Evolutionary conservation across 1,284 basidiomycete genomes (phyloP), one percentile per base, ranked within the genome.

Genomic region (Ceratobasidium sp.): DNA sequence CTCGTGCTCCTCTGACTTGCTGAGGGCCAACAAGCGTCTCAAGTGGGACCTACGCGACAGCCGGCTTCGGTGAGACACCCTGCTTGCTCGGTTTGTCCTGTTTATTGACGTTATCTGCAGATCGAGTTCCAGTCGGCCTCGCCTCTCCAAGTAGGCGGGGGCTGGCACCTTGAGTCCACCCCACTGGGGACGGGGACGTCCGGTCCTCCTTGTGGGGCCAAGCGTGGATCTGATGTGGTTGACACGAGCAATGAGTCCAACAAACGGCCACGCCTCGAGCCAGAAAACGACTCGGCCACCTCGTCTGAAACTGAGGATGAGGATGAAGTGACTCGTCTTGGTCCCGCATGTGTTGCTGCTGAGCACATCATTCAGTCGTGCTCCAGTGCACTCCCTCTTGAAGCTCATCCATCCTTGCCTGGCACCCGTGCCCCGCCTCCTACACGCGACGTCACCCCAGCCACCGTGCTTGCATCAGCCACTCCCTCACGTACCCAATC

Each of bases 71-170:
- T 53, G n/a, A 6, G 46, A 54, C 3, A 14, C 18, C 14, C 0
- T 18, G 2, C 36, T 18, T 14, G 6, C 3, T 33, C 3, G 18
- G 25, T 14, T 48, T 46, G 8, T 16, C 0, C 16, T 25, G 9
- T 49, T 42, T 28, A 66, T n/a, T 53, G 25, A 36, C 25, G 36
- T 8, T 6, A 49, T 21, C 4, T 53, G n/a, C 16, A 66, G 63
- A 25, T 54, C 49, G n/a, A 11, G 0, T 4, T 53, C 11, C 21
- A 28, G 3, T 11, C 5, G 18, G 48, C n/a, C 1, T 1, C n/a
- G 1, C 63, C 51, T 11, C 21, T 66, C 23, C 3, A 53, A 66
- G 63, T 66, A 66, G 63, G 63, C 21, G 63, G 63, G 18, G 49
- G 63, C 21, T 56, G 51, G 63, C 60, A 62, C 60, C 42, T 46